Conservation (phyloP, 2,329 filamentous ascomycete species). For the Arthroderma uncinatum region DNA sequence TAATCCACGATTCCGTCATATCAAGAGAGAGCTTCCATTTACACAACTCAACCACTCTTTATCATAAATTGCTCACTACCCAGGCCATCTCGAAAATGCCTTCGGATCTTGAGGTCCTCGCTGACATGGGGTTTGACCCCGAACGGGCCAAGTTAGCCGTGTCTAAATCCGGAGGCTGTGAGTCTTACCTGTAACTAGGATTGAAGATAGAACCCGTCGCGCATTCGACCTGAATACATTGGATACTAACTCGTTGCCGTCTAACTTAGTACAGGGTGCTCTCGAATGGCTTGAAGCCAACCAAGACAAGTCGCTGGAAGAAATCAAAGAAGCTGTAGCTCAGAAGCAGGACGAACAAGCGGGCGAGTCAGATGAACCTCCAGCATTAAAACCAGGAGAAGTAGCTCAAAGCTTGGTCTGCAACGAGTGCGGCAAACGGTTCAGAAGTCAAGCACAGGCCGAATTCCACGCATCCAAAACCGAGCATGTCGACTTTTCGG, state of each 20-base stretch:
- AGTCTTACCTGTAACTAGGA: slow-evolving; percentile 28
- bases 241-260: not conserved
- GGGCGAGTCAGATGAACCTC: slow-evolving; percentile 47
- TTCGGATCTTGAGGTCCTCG: slow-evolving; percentile 49
- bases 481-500: slow-evolving; percentile 80
- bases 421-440: slow-evolving; percentile 89
- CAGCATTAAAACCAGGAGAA: slow-evolving; percentile 58
- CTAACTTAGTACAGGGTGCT: slow-evolving; percentile 62
- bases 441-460: slow-evolving; percentile 68
- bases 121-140: slow-evolving; percentile 68
- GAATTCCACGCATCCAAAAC: slow-evolving; percentile 88
- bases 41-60: not conserved
- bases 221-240: not conserved
- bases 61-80: not conserved
- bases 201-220: not conserved
- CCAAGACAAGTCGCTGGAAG: slow-evolving; percentile 62
- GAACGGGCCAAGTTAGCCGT: slow-evolving; percentile 72
- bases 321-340: slow-evolving; percentile 20
- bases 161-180: slow-evolving; percentile 69
- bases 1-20: not conserved
- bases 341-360: slow-evolving; percentile 26
- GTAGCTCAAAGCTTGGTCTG: slow-evolving; percentile 73
- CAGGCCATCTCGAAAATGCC: slow-evolving; percentile 24
- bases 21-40: not conserved
- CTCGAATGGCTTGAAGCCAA: slow-evolving; percentile 92